Conservation (phyloP, 306 rosid genomes). For the Fragaria ananassa region DNA sequence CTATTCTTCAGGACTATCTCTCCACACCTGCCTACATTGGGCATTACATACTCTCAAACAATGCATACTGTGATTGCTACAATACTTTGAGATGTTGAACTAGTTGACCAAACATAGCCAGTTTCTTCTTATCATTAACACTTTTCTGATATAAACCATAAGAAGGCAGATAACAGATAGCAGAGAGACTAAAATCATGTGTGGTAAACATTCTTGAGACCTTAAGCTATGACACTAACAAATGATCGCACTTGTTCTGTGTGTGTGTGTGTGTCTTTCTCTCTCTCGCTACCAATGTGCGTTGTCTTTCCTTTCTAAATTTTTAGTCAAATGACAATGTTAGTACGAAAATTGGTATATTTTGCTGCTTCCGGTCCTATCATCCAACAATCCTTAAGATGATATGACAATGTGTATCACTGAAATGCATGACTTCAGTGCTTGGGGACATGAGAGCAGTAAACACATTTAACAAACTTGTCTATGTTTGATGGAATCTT, state of each 20-base stretch:
- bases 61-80: background rate
- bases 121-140: background rate
- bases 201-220: background rate
- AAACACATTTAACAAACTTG: background rate
- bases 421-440: background rate
- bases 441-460: background rate
- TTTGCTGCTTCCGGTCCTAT: background rate
- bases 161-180: background rate
- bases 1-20: background rate
- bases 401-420: background rate
- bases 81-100: background rate
- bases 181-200: background rate
- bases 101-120: background rate
- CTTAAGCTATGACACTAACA: background rate
- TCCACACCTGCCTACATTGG: background rate
- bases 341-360: background rate
- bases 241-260: background rate
- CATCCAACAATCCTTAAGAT: background rate
- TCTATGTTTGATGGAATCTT: background rate
- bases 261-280: background rate
- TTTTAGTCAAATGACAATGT: background rate
- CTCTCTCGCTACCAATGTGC: background rate
- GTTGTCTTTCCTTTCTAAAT: background rate
- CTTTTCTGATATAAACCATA: background rate
- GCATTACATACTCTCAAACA: background rate